These are phyloP conservation scores for Casuarina cunninghamiana DNA, from an alignment of 306 rosid genomes.

Conservation along the genomic window DNA sequence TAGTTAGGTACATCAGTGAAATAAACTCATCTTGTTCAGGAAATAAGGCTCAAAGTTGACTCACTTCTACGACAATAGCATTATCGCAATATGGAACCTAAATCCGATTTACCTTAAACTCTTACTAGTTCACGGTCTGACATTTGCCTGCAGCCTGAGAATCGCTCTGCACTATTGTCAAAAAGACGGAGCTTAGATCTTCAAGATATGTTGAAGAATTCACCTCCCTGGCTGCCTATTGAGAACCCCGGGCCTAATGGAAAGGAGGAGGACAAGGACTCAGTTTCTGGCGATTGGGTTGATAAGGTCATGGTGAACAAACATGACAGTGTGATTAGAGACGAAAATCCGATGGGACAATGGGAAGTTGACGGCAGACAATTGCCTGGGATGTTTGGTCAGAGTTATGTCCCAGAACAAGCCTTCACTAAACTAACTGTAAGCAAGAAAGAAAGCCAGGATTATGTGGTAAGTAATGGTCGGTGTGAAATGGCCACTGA, in stretches of 20 bases:
- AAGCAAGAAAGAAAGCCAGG: slow-evolving; percentile 42
- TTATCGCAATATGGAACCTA: neutral
- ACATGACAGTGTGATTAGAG: slow-evolving; percentile 45
- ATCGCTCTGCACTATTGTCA: slow-evolving; percentile 32
- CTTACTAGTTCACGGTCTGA: neutral
- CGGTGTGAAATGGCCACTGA: slow-evolving; percentile 46
- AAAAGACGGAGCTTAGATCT: slow-evolving; percentile 75
- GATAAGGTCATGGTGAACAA: slow-evolving; percentile 58
- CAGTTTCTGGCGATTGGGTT: slow-evolving; percentile 57
- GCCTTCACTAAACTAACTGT: slow-evolving; percentile 33
- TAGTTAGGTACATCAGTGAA: neutral
- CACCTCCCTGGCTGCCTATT: slow-evolving; percentile 52
- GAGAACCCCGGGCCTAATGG: slow-evolving; percentile 17
- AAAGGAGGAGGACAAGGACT: slow-evolving; percentile 65
- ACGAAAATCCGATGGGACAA: slow-evolving; percentile 52
- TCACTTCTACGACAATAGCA: neutral
- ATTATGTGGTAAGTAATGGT: slow-evolving; percentile 27
- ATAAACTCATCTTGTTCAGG: neutral
- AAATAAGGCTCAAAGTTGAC: neutral
- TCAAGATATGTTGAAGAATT: slow-evolving; percentile 51
- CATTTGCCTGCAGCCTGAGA: slow-evolving; percentile 37
- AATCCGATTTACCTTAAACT: neutral
- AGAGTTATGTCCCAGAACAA: slow-evolving; percentile 42
- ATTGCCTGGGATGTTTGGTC: slow-evolving; percentile 46
- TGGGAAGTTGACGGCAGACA: slow-evolving; percentile 62